Percentiles rank a stretch among this genome's conserved stretches.
phyloP scores from a whole-genome alignment of 1,284 basidiomycete genomes.

The Irpex rosettiformis region DNA sequence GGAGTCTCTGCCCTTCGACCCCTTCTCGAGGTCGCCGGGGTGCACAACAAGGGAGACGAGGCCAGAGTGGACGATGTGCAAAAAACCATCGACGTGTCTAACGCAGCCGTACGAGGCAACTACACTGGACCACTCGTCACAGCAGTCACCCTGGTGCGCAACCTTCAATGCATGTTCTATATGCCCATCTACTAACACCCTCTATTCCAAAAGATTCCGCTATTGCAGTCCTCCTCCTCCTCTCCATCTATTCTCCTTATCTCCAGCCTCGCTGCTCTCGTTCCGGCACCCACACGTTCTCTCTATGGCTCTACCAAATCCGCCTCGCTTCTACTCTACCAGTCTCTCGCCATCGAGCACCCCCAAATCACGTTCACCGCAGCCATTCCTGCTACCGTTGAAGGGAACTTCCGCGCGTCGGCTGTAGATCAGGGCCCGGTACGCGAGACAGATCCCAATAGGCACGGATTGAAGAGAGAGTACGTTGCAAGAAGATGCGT shows the following conservation, averaged over 20 bases:
- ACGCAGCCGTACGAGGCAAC: constrained; percentile 56
- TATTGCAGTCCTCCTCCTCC: constrained; percentile 65
- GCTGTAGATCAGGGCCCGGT: constrained; percentile 62
- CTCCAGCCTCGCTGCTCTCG: constrained; percentile 76
- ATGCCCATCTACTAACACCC: not conserved
- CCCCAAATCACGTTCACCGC: constrained; percentile 57
- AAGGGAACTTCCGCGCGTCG: constrained; percentile 78
- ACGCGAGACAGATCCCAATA: constrained; percentile 51
- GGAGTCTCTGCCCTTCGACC: constrained; percentile 85
- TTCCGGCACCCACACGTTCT: constrained; percentile 84
- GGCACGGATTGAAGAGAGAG: constrained; percentile 51
- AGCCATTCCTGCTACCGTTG: constrained; percentile 59
- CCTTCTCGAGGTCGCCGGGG: constrained; percentile 70
- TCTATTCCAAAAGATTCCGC: constrained; percentile 65
- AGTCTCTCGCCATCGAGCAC: constrained; percentile 78
- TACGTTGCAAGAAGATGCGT: constrained; percentile 56
- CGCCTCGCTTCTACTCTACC: constrained; percentile 76
- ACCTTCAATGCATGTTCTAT: not conserved
- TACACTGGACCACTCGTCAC: constrained; percentile 62
- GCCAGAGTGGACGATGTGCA: constrained; percentile 47
- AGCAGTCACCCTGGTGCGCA: constrained; percentile 63
- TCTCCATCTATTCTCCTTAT: constrained; percentile 78
- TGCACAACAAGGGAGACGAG: constrained; percentile 35
- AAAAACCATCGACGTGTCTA: constrained; percentile 48
- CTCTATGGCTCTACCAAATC: constrained; percentile 87